Evolutionary conservation across 768 basidiomycete species (phyloP), one percentile per base, ranked within the genome.

Genomic region (Calocera cornea): DNA sequence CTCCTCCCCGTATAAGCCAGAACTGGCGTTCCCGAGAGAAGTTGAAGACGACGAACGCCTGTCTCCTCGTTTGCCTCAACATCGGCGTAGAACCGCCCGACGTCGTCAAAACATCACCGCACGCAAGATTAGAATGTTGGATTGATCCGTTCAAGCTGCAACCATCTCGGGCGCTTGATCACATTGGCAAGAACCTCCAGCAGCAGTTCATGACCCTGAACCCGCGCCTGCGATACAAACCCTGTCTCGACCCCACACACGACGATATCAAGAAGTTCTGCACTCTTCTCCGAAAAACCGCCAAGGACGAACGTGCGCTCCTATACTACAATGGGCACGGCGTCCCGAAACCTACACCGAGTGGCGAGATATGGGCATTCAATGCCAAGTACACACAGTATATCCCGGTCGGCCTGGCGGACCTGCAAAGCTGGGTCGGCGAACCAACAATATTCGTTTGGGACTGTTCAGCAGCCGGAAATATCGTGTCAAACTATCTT

Each of bases 291-390:
- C 86, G 97, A 66, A 91, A 89, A 73, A 85, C 87, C 64, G 94
- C 95, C 0, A 92, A 93, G 75, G 90, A 94, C 40, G 97, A 99
- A 73, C 87, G 97, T 1, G 87, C 92, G 7, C 80, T 97, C 33
- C 95, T 98, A 77, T 92, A 98, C 77, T 99, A 98, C 78, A 99
- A 98, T 70, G 97, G 97, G 1, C 97, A 98, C 70, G 97, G 97
- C 27, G 97, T 99, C 24, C 95, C 95, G 1, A 95, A 92, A 73
- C 97, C 97, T 12, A 98, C 97, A 0, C 82, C 90, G 0, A 94
- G 91, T 70, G 90, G 97, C 27, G 97, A 99, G 77, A 83, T 99
- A 65, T 99, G 97, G 97, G 95, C 97, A 67, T 99, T 99, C 80
- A 98, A 99, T 77, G 83, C 87, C 73, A 89, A 86, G 71, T 98